Evolutionary conservation across 2,329 filamentous ascomycete genomes (phyloP).

Genomic region (Apiospora hydei): DNA sequence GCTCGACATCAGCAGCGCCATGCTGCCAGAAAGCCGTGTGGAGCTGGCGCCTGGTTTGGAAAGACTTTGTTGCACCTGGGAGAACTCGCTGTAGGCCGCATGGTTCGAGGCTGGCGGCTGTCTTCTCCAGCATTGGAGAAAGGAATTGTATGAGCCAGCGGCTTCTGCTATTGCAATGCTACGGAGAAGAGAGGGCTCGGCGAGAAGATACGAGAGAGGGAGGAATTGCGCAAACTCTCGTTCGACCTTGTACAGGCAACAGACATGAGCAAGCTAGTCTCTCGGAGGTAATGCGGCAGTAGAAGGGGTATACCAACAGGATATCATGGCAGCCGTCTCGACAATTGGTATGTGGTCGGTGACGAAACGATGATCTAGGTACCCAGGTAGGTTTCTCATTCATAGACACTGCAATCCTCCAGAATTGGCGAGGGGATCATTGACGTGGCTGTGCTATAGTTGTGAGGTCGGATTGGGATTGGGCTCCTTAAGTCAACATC

Average conservation of each 20-base stretch:
- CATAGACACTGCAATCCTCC: background rate
- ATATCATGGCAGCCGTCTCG: slow-evolving; percentile 19
- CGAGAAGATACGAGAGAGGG: background rate
- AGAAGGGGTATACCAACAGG: slow-evolving; percentile 3
- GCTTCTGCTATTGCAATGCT: slow-evolving; percentile 12
- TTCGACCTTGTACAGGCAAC: background rate
- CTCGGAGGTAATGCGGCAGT: background rate
- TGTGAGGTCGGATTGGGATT: background rate
- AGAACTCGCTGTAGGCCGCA: slow-evolving; percentile 62
- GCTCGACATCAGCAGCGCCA: slow-evolving; percentile 58
- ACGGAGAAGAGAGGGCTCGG: background rate
- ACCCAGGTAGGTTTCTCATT: background rate
- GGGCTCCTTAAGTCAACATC: slow-evolving; percentile 12
- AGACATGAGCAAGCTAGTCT: slow-evolving; percentile 13
- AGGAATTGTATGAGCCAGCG: background rate
- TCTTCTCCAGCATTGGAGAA: slow-evolving; percentile 63
- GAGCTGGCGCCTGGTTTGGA: slow-evolving; percentile 52
- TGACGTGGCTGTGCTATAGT: background rate
- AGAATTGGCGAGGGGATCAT: background rate
- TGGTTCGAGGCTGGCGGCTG: slow-evolving; percentile 62
- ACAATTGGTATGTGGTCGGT: background rate
- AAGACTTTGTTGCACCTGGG: slow-evolving; percentile 45
- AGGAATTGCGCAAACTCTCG: slow-evolving; percentile 8
- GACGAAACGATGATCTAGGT: background rate
- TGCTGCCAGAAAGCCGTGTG: slow-evolving; percentile 63